These are phyloP conservation scores for Phalaenopsis equestris DNA, from an alignment of 106 monocot genomes.

Conservation along the genomic window DNA sequence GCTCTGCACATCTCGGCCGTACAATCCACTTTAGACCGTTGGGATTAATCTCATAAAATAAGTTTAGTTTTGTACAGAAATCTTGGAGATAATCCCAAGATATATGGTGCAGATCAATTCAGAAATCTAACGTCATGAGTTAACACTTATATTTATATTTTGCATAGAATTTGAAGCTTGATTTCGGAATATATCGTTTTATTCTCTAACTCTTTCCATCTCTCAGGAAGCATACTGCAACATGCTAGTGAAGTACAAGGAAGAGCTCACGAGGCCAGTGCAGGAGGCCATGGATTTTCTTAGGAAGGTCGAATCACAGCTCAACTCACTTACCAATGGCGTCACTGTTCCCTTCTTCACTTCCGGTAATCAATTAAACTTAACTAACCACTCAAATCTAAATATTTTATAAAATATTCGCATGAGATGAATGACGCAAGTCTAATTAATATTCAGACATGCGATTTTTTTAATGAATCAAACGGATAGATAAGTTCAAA, in stretches of 20 bases:
- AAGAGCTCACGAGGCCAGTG: slow-evolving; percentile 60
- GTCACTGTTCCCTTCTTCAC: slow-evolving; percentile 23
- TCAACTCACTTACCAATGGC: slow-evolving; percentile 45
- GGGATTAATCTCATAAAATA: no score
- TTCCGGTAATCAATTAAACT: slow-evolving; percentile 21
- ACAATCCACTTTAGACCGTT: no score
- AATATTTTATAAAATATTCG: background rate
- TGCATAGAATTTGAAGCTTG: no score
- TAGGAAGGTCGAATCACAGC: slow-evolving; percentile 47
- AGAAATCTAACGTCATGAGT: no score
- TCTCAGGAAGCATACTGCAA: slow-evolving; percentile 57
- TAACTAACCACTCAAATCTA: background rate
- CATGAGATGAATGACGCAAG: background rate
- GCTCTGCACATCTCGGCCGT: no score
- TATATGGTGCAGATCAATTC: no score
- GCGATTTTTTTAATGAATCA: background rate
- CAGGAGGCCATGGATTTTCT: slow-evolving; percentile 78
- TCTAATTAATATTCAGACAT: no score
- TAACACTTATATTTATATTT: no score
- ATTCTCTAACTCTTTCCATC: background rate
- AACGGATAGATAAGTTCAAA: background rate
- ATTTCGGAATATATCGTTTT: no score
- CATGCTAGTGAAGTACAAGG: slow-evolving; percentile 67
- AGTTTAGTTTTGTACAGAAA: no score
- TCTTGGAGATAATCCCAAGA: no score